phyloP scores from a whole-genome alignment of 2,329 filamentous ascomycete species.

The Colletotrichum sp. region DNA sequence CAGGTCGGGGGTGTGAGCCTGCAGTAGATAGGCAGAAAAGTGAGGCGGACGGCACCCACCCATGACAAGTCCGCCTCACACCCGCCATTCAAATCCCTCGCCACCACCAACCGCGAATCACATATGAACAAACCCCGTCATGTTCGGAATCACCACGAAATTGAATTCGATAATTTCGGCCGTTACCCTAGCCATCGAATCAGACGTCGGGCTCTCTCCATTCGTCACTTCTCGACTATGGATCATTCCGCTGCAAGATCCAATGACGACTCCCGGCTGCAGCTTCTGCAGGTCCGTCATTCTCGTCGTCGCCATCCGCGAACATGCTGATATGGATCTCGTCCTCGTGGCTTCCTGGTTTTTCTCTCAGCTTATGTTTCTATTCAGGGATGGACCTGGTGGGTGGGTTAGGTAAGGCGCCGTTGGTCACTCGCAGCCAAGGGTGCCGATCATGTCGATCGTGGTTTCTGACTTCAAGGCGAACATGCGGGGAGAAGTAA shows the following conservation, averaged over 20 bases:
- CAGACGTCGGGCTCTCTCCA: not conserved
- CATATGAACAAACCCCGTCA: not conserved
- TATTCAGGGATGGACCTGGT: constrained; percentile 14
- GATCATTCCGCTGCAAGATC: constrained; percentile 18
- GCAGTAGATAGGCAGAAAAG: constrained; percentile 21
- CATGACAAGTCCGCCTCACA: constrained; percentile 17
- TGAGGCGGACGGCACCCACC: constrained; percentile 22
- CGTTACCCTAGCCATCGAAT: not conserved
- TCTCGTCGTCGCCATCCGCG: not conserved
- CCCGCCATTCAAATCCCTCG: not conserved
- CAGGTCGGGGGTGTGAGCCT: constrained; percentile 9
- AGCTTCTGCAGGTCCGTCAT: constrained; percentile 17
- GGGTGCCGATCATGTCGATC: constrained; percentile 12
- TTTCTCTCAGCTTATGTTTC: not conserved
- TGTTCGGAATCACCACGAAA: not conserved
- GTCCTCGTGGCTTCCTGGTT: constrained; percentile 12
- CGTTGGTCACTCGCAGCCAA: not conserved
- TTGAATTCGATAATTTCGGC: not conserved
- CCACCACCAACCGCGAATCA: constrained; percentile 7
- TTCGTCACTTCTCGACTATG: constrained; percentile 16
- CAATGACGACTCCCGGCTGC: constrained; percentile 12
- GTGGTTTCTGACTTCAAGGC: not conserved
- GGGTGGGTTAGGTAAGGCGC: constrained; percentile 17
- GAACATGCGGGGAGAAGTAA: constrained; percentile 1
- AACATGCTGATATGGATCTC: not conserved